A percentile compares a stretch with the other conserved stretches of the same genome.
These are phyloP conservation scores for Ophiosphaerella korrae DNA, from an alignment of 2,329 filamentous ascomycete genomes.

Conservation along the genomic window DNA sequence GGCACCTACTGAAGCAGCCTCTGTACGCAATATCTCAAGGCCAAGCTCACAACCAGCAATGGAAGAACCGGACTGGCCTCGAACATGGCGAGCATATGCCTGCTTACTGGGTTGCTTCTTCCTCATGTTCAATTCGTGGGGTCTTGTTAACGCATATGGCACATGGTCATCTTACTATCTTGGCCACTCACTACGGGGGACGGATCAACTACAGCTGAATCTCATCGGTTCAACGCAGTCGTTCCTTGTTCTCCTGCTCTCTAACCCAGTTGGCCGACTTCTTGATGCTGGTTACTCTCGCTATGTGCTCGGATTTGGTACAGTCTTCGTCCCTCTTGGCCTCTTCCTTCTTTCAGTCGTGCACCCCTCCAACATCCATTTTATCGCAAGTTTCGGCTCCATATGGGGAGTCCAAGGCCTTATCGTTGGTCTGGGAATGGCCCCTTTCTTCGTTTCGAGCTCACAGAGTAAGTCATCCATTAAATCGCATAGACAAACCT, in stretches of 20 bases:
- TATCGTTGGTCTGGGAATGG: constrained; percentile 55
- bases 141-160: constrained; percentile 56
- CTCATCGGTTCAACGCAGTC: constrained; percentile 56
- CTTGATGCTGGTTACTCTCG: constrained; percentile 55
- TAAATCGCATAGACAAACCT: background rate
- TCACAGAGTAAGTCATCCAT: constrained; percentile 51
- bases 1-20: constrained; percentile 27
- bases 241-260: constrained; percentile 53
- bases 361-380: constrained; percentile 45
- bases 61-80: constrained; percentile 51
- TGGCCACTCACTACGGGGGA: constrained; percentile 49
- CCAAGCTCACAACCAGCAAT: constrained; percentile 16
- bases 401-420: constrained; percentile 57
- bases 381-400: constrained; percentile 47
- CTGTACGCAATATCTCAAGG: constrained; percentile 25
- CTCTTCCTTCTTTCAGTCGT: constrained; percentile 53
- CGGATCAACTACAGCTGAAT: constrained; percentile 52
- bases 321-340: constrained; percentile 50
- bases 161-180: constrained; percentile 58
- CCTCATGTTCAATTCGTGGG: constrained; percentile 58
- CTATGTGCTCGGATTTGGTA: constrained; percentile 49
- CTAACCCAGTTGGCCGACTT: constrained; percentile 54
- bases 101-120: constrained; percentile 56
- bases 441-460: constrained; percentile 59
- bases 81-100: constrained; percentile 51